phyloP scores from a whole-genome alignment of 352 stramenopile genomes.

The Phytophthora podocarpi region DNA sequence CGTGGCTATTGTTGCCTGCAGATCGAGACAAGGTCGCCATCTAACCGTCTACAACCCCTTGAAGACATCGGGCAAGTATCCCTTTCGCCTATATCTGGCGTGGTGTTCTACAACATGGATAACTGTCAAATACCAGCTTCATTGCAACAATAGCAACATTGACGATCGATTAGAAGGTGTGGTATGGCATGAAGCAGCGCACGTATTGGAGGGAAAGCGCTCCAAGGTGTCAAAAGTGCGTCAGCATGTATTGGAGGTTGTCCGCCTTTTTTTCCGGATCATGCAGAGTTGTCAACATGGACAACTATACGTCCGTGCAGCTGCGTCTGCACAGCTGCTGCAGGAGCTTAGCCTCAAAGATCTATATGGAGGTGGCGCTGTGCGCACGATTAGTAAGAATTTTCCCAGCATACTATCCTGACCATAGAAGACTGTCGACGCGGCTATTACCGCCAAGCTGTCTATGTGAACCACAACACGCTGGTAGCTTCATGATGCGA shows the following conservation, averaged over 20 bases:
- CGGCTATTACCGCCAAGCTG: no score
- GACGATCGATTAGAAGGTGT: not conserved
- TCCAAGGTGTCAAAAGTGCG: not conserved
- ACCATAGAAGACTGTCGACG: no score
- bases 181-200: not conserved
- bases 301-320: constrained; percentile 41
- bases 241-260: constrained; percentile 29
- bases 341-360: not conserved
- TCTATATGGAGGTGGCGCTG: no score
- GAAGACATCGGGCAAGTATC: not conserved
- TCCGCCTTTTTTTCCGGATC: constrained; percentile 12
- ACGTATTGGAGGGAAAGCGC: not conserved
- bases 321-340: no score
- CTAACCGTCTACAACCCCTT: not conserved
- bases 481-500: no score
- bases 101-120: constrained; percentile 15
- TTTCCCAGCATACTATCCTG: no score
- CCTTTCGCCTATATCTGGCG: constrained; percentile 21
- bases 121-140: constrained; percentile 24
- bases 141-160: not conserved
- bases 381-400: no score
- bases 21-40: not conserved
- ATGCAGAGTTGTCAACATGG: constrained; percentile 28
- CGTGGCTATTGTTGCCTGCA: constrained; percentile 14
- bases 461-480: no score